phyloP scores from a whole-genome alignment of 169 alveolate species.

The Hepatocystis sp. region DNA sequence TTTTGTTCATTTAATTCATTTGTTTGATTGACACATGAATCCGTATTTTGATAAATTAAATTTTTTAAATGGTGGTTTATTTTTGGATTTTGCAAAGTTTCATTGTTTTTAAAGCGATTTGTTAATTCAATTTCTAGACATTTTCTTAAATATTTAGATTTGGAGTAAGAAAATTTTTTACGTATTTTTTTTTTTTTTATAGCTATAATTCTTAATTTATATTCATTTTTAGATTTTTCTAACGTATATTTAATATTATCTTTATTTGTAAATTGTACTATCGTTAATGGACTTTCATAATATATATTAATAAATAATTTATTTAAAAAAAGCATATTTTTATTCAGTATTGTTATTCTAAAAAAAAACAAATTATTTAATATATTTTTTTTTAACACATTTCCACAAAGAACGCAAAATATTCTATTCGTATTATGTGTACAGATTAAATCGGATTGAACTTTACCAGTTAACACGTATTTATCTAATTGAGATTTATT shows the following conservation, averaged over 20 bases:
- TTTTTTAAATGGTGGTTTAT: too few species aligned
- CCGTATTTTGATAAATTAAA: too few species aligned
- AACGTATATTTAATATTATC: conserved; percentile 58
- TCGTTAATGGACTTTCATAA: conserved; percentile 69
- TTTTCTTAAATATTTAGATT: conserved; percentile 64
- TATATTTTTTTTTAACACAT: conserved; percentile 30
- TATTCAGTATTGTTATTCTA: conserved; percentile 40
- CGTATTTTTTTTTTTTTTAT: conserved; percentile 61
- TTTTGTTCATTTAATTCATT: too few species aligned
- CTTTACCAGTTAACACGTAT: too few species aligned
- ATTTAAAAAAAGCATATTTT: conserved; percentile 24
- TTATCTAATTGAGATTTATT: conserved; percentile 1
- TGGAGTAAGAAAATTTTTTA: conserved; percentile 57
- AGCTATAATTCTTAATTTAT: conserved; percentile 67
- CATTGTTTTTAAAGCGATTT: conserved; percentile 8
- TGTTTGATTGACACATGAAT: too few species aligned
- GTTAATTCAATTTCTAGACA: conserved; percentile 67
- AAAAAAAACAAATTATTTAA: conserved; percentile 40
- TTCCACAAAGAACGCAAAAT: conserved; percentile 32
- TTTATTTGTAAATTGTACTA: conserved; percentile 33
- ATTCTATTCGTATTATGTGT: conserved; percentile 23
- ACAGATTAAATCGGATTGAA: too few species aligned
- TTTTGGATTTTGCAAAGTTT: background rate
- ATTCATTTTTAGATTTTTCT: conserved; percentile 45
- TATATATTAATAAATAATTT: conserved; percentile 26